Base-by-base conservation (phyloP, 331 rosid genomes). In the Quercus lobata region DNA sequence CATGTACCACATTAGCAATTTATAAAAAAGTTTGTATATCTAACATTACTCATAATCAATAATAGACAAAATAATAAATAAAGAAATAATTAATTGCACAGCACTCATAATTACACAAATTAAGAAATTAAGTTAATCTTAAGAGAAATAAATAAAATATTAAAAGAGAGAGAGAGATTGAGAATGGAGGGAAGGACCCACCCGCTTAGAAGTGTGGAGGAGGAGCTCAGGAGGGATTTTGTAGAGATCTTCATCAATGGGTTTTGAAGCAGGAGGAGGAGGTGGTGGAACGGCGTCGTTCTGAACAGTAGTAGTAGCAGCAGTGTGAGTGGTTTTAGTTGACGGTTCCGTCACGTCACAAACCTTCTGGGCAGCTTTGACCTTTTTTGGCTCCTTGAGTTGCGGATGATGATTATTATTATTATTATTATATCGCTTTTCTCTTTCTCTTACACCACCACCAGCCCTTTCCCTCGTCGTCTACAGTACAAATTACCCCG, bases 221-320 rank as follows among this genome's bases (percentile, higher is more conserved):
- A 92, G 97, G 10, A 91, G 90, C 6, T 91, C 90, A 1, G 99
- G 97, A 4, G 99, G 94, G 75, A 95, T 95, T 79, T 89, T 88
- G 80, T 95, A 95, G 79, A 95, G 97, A 86, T 95, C 99, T 78
- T 95, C 96, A 32, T 95, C 97, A 1, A 95, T 92, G 0, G 97
- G 96, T 52, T 91, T 91, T 0, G 94, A 49, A 44, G 77, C 60
- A 11, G 74, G 82, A 4, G 83, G 76, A 55, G 77, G 27, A 2
- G 81, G 78, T 53, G 56, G 74, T 54, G 77, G 71, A 66, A 78
- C 85, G 79, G 61, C 62, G 79, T 72, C 78, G 83, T 71, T 7
- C 17, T 19, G 37, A 6, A 72, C 9, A 41, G 46, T 8, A 41
- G 46, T 8, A 2, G 63, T 7, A 1, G 5, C 15, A 27, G 69